Evolutionary conservation across 202 grass and related monocot species (phyloP), one percentile per base, ranked within the genome.

Genomic region (Cymbopogon flexuosus): DNA sequence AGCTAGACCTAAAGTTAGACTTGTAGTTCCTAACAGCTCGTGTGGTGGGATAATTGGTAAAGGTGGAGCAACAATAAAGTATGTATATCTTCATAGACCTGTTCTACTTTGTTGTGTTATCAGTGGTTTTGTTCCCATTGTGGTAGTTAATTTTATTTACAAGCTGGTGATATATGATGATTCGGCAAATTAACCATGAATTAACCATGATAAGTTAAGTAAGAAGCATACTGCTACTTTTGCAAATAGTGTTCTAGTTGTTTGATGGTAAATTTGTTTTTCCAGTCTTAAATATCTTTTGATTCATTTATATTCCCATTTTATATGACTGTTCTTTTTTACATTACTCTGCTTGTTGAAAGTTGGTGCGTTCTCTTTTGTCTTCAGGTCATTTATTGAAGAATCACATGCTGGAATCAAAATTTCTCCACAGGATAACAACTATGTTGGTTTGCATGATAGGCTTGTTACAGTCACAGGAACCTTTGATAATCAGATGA

Each of bases 1-100:
- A 83, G 83, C 80, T 75, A 89, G 84, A 84, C 86, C 92, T 77
- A 99, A 95, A 88, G 78, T 99, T 76, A 91, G 85, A 84, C 88
- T 99, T 63, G 88, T 95, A 87, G 92, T 99, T 81, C 92, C 92
- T 47, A 99, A 99, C 86, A 93, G 92, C 70, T 95, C 96, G 64
- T 99, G 96, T 80, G 96, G 96, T 65, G 96, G 92, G 45, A 93
- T 99, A 75, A 99, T 99, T 93, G 96, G 96, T 74, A 95, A 95
- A 90, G 96, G 90, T 78, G 96, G 96, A 79, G 82, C 88, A 58
- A 99, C 96, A 65, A 99, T 99, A 80, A 99, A 95, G 92, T 98
- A 95, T 88, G 88, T 49, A 76, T 29, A 78, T 31, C 73, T 67
- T 22, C 56, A 33, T 62, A 43, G 22, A 64, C 6, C 24, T 75